Evolutionary conservation across 345 rosid genomes (phyloP).

Genomic region (Eucalyptus urophylla): DNA sequence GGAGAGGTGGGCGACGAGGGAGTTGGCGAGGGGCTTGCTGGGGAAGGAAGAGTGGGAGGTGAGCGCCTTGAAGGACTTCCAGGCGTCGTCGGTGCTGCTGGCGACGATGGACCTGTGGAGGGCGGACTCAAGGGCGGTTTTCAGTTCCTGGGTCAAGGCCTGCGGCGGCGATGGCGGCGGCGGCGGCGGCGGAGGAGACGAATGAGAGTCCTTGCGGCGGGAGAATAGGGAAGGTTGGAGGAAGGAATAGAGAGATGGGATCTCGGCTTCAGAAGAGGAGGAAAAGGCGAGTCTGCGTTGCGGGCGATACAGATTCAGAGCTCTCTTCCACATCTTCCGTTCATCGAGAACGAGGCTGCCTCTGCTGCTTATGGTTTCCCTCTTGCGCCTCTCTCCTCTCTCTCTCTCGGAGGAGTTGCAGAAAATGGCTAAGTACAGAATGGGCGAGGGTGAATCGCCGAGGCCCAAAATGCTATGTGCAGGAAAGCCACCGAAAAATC

Average conservation of each 20-base stretch:
- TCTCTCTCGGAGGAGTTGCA: not conserved
- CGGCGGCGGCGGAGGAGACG: not conserved
- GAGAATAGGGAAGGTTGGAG: conserved; percentile 66
- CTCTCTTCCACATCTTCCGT: not conserved
- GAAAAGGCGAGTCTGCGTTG: conserved; percentile 9
- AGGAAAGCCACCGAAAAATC: not conserved
- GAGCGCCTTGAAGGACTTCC: conserved; percentile 75
- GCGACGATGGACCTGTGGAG: conserved; percentile 44
- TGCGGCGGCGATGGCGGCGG: not conserved
- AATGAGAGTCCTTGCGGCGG: not conserved
- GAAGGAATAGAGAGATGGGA: conserved; percentile 57
- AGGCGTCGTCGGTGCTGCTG: conserved; percentile 53
- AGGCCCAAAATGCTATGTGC: not conserved
- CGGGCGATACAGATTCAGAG: not conserved
- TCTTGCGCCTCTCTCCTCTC: not conserved
- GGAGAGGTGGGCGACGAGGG: conserved; percentile 57
- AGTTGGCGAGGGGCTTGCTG: conserved; percentile 44
- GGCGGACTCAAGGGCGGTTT: conserved; percentile 33
- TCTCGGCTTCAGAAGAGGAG: conserved; percentile 12
- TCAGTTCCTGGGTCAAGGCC: conserved; percentile 34
- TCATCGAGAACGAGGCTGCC: not conserved
- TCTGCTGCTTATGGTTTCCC: not conserved
- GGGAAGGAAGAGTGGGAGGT: conserved; percentile 43
- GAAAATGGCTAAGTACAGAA: not conserved
- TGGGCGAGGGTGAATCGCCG: not conserved